Conservation (phyloP, 768 basidiomycete genomes). For the Roridomyces roridus region DNA sequence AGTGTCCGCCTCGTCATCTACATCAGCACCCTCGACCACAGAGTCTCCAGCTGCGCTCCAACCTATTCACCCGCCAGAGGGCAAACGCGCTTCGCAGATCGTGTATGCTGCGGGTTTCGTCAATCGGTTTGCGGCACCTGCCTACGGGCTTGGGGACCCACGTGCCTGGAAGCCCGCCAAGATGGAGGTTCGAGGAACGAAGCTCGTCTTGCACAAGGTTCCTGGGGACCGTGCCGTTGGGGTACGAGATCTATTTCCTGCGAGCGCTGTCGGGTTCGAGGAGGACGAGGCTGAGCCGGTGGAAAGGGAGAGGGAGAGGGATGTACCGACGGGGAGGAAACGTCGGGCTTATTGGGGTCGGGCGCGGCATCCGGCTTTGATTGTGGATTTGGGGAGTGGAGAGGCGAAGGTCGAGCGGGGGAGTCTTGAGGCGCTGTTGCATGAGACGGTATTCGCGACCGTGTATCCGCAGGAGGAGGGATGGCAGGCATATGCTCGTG, state of each 20-base stretch:
- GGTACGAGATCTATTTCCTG: slow-evolving; percentile 79
- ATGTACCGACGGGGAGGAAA: slow-evolving; percentile 18
- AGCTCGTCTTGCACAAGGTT: slow-evolving; percentile 87
- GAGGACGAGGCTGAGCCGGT: slow-evolving; percentile 35
- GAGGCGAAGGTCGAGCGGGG: slow-evolving; percentile 58
- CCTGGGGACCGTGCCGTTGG: slow-evolving; percentile 69
- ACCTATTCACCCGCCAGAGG: slow-evolving; percentile 49
- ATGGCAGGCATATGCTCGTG: slow-evolving; percentile 71
- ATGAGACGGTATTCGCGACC: slow-evolving; percentile 83
- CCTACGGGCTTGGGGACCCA: slow-evolving; percentile 49
- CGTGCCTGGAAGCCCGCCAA: slow-evolving; percentile 87
- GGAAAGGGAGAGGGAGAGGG: slow-evolving; percentile 34
- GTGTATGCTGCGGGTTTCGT: slow-evolving; percentile 78
- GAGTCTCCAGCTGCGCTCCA: slow-evolving; percentile 41
- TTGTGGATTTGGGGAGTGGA: slow-evolving; percentile 28
- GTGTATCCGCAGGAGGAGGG: slow-evolving; percentile 53
- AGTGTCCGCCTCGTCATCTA: slow-evolving; percentile 1
- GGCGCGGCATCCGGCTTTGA: slow-evolving; percentile 55
- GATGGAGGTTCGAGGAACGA: slow-evolving; percentile 82
- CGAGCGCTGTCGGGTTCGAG: slow-evolving; percentile 62
- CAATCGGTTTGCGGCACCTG: slow-evolving; percentile 63
- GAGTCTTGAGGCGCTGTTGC: slow-evolving; percentile 78
- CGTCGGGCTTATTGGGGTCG: slow-evolving; percentile 55
- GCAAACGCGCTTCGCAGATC: slow-evolving; percentile 78
- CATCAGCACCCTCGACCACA: slow-evolving; percentile 17